A percentile compares a stretch with the other conserved stretches of the same genome.
Conservation (phyloP, 306 rosid genomes). For the Vigna reflexopilosa region DNA sequence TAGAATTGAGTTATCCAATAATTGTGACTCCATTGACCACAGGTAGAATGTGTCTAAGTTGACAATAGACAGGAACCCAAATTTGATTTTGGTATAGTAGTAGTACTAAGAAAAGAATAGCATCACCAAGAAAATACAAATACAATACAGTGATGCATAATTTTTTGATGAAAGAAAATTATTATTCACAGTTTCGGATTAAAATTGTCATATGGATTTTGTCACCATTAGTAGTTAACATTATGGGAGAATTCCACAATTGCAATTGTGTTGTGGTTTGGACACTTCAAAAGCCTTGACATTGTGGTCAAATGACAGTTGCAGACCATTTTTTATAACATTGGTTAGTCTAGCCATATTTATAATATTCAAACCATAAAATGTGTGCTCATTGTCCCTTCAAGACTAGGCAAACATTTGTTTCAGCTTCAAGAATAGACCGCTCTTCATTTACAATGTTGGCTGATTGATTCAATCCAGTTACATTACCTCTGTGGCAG, state of each 20-base stretch:
- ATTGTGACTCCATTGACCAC: too few relatives aligned
- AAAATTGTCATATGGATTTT: not conserved
- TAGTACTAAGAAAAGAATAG: too few relatives aligned
- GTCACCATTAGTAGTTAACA: not conserved
- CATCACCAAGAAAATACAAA: not conserved
- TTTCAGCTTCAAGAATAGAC: slow-evolving; percentile 28
- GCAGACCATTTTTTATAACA: not conserved
- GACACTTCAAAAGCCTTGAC: too few relatives aligned
- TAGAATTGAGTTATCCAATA: not conserved
- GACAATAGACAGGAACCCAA: too few relatives aligned
- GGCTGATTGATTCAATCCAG: not conserved
- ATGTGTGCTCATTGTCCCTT: slow-evolving; percentile 11
- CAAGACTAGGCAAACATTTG: slow-evolving; percentile 7
- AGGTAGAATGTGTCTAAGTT: too few relatives aligned
- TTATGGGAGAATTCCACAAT: not conserved
- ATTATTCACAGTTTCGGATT: not conserved
- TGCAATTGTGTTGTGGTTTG: not conserved
- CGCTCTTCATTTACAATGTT: slow-evolving; percentile 22
- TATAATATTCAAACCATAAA: not conserved
- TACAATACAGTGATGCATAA: not conserved
- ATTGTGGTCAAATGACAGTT: too few relatives aligned
- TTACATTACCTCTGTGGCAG: slow-evolving; percentile 32
- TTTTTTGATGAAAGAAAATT: not conserved
- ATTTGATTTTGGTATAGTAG: too few relatives aligned
- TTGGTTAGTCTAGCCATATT: not conserved